phyloP scores from a whole-genome alignment of 192 early-diverging fungal genomes.

The Coemansia sp. region DNA sequence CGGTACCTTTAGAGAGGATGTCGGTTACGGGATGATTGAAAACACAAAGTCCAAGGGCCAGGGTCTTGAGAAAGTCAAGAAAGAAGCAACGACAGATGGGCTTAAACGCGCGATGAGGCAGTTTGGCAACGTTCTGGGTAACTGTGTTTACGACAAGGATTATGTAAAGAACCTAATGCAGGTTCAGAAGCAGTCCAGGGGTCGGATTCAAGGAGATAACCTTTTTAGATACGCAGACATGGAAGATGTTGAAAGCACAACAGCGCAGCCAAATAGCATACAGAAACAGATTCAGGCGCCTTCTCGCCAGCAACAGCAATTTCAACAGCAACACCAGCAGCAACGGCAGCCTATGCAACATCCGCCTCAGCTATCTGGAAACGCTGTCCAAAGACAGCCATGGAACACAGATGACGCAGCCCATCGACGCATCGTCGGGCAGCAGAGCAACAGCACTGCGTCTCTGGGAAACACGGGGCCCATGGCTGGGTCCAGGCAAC shows the following conservation, averaged over 20 bases:
- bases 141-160: conserved; percentile 85
- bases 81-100: conserved; percentile 88
- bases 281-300: background rate
- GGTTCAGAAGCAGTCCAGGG: conserved; percentile 41
- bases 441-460: background rate
- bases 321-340: background rate
- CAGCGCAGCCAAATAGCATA: background rate
- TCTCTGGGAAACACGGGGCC: background rate
- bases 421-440: background rate
- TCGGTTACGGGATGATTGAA: conserved; percentile 83
- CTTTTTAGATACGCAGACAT: conserved; percentile 40
- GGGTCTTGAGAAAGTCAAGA: conserved; percentile 89
- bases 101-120: conserved; percentile 81
- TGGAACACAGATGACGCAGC: background rate
- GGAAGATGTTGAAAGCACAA: conserved; percentile 1
- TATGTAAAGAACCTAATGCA: conserved; percentile 50
- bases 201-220: conserved; percentile 19
- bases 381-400: background rate
- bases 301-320: background rate
- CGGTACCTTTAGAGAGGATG: conserved; percentile 85
- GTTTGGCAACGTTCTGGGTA: conserved; percentile 86
- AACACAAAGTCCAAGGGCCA: conserved; percentile 70
- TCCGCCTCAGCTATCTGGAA: background rate
- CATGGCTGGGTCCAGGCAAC: background rate
- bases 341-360: background rate